phyloP scores from a whole-genome alignment of 345 rosid genomes.

The Heritiera littoralis region DNA sequence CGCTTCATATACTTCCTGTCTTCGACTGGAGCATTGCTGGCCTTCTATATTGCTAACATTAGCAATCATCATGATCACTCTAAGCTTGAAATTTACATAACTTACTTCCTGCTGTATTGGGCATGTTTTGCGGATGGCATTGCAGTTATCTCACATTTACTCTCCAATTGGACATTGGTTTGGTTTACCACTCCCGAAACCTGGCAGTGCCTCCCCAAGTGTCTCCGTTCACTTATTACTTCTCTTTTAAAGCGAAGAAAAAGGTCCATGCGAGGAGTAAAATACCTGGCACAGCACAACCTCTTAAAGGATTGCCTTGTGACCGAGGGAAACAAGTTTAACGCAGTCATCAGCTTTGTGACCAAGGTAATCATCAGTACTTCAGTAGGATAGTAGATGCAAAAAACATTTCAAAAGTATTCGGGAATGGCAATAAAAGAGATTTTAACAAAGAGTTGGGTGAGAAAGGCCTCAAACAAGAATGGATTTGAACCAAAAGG shows the following conservation, averaged over 20 bases:
- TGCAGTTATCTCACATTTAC: constrained; percentile 1
- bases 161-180: constrained; percentile 22
- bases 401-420: neutral
- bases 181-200: neutral
- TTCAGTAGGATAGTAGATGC: no score
- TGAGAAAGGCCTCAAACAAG: no score
- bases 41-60: neutral
- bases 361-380: no score
- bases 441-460: no score
- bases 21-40: neutral
- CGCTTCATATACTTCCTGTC: neutral
- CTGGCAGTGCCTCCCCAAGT: neutral
- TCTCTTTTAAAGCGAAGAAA: neutral
- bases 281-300: constrained; percentile 24
- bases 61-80: no score
- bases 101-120: constrained; percentile 21
- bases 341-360: neutral
- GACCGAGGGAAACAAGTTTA: neutral
- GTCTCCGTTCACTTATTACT: neutral
- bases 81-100: neutral
- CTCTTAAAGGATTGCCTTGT: constrained; percentile 18
- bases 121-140: constrained; percentile 25
- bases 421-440: no score
- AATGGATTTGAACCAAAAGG: no score
- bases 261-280: neutral